phyloP scores from a whole-genome alignment of 129 eudicot species.

The Oenanthe sinensis region DNA sequence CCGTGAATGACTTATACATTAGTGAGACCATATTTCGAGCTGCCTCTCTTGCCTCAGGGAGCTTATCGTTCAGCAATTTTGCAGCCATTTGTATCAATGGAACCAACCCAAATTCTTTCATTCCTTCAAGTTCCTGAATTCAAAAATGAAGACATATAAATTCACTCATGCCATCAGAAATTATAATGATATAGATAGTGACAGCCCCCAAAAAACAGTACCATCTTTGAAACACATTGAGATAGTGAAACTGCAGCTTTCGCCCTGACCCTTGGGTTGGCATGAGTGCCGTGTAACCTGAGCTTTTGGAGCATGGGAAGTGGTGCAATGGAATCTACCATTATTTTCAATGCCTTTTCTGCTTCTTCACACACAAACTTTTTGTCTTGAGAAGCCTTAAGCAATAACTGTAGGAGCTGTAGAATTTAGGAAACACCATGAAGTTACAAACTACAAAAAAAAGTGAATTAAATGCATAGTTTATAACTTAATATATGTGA shows the following conservation, averaged over 20 bases:
- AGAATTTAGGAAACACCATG: neutral
- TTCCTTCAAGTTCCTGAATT: slow-evolving; percentile 50
- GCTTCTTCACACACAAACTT: slow-evolving; percentile 98
- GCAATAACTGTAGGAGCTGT: slow-evolving; percentile 74
- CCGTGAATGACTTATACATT: slow-evolving; percentile 31
- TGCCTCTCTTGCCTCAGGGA: slow-evolving; percentile 98
- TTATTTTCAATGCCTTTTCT: slow-evolving; percentile 55
- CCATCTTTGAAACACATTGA: slow-evolving; percentile 74
- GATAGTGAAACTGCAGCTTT: slow-evolving; percentile 85
- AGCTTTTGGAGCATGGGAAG: slow-evolving; percentile 69
- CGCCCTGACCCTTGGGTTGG: slow-evolving; percentile 76
- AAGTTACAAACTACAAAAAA: neutral
- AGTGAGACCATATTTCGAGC: slow-evolving; percentile 56
- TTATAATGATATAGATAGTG: neutral
- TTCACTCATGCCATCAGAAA: neutral
- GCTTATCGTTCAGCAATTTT: slow-evolving; percentile 72
- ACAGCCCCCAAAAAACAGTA: slow-evolving; percentile 15
- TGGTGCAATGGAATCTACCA: slow-evolving; percentile 68
- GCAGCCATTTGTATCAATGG: slow-evolving; percentile 47
- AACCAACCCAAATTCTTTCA: slow-evolving; percentile 65
- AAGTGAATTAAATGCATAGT: neutral
- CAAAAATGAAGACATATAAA: neutral
- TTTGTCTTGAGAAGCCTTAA: slow-evolving; percentile 91
- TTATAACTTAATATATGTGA: no score
- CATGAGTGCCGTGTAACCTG: slow-evolving; percentile 46